Base-by-base conservation (phyloP, 139 green algal genomes). In the Chlamydomonas applanata region DNA sequence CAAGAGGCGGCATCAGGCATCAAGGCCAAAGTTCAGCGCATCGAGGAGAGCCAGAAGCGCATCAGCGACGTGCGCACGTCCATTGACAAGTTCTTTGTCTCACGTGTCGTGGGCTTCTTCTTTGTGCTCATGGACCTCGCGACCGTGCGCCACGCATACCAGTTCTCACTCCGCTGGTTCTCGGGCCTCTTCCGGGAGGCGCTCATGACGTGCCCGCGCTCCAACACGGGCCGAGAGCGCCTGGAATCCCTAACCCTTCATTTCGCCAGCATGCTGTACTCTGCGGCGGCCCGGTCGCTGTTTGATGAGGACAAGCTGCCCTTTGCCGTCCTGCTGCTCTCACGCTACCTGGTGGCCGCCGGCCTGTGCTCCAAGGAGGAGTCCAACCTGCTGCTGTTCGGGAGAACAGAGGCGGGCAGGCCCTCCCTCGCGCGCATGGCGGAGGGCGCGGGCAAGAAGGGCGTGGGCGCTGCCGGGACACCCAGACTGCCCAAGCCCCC, bases 251-350 rank as follows among this genome's bases (percentile, higher is more conserved):
- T 87, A 0, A 82, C 78, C 34, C 52, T 72, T 17, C 73, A 83
- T 70, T 87, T 87, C 36, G 62, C 74, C 24, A 54, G n/a, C 77
- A 79, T 79, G 52, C 72, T 87, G 40, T 87, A 83, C 77, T 68
- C 67, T 24, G 80, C 71, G 52, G 73, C 76, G 1, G 69, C 45
- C 71, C 82, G 86, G 32, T 88, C 79, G 3, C 78, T 93, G 40
- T 93, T 93, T 52, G 88, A 90, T 62, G 85, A 89, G 64, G 85
- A 93, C 83, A 93, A 93, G 82, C 80, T 91, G 67, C 88, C 90
- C 24, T 89, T 91, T 70, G 79, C 84, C 29, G 60, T 89, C 4
- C 76, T 83, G 33, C 71, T 92, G 56, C 69, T 83, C 34, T 52
- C 73, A 19, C 73, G 81, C 30, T 83, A 75, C 77, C 60, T 83